Evolutionary conservation across 2,329 filamentous ascomycete genomes (phyloP).

Genomic region (Lasiodiplodia theobromae): DNA sequence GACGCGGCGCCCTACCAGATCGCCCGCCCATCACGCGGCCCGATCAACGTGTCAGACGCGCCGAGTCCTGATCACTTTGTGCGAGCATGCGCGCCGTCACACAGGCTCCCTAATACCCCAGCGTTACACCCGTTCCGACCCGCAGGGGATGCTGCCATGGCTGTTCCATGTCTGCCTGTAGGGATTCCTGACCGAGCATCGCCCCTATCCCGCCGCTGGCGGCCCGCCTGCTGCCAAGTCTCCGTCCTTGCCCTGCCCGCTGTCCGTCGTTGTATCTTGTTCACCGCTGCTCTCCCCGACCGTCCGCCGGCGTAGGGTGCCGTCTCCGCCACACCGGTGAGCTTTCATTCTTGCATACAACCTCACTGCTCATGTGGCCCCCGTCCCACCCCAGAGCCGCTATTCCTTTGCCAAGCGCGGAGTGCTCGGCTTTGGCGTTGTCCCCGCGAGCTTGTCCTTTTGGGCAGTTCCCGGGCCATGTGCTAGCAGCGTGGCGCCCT

Average conservation of each 20-base stretch:
- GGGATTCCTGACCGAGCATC: slow-evolving; percentile 11
- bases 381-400: slow-evolving; percentile 12
- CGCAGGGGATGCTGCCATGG: slow-evolving; percentile 7
- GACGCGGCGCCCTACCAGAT: slow-evolving; percentile 10
- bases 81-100: slow-evolving; percentile 16
- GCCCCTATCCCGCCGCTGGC: slow-evolving; percentile 7
- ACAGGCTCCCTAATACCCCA: slow-evolving; percentile 8
- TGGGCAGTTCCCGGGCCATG: slow-evolving; percentile 22
- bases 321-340: slow-evolving; percentile 18
- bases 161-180: slow-evolving; percentile 1
- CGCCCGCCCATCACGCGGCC: slow-evolving; percentile 20
- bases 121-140: slow-evolving; percentile 29
- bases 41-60: slow-evolving; percentile 25
- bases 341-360: slow-evolving; percentile 18
- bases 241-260: background rate
- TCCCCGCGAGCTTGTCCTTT: slow-evolving; percentile 19
- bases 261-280: background rate
- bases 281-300: slow-evolving; percentile 21
- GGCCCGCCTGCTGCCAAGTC: slow-evolving; percentile 24
- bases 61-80: slow-evolving; percentile 20
- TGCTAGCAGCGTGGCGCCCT: slow-evolving; percentile 24
- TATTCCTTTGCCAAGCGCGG: slow-evolving; percentile 24
- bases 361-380: slow-evolving; percentile 22
- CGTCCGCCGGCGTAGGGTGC: slow-evolving; percentile 6
- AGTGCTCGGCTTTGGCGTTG: slow-evolving; percentile 3